Evolutionary conservation across 768 basidiomycete species (phyloP), one percentile per base, ranked within the genome.

Genomic region (Melanogaster broomeanus): DNA sequence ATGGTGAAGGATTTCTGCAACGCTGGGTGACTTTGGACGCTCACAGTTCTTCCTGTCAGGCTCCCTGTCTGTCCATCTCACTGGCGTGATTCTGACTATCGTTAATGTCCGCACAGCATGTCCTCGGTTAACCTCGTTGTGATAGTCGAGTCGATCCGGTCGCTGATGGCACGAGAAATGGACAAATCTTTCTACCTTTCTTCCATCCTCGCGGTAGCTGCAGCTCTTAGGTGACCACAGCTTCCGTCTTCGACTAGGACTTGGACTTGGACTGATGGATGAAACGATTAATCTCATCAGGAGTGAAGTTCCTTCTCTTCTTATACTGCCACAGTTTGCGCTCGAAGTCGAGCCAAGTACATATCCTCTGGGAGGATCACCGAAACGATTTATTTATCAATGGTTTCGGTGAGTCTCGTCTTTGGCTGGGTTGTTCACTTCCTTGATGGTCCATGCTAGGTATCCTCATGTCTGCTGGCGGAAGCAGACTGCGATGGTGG

Each of bases 301-400:
- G 79, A 44, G 84, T 90, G 56, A 99, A 99, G 70, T 77, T 93
- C 41, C 39, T 85, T 0, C 80, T 99, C 38, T 98, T 98, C 73
- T 33, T 93, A 4, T 97, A 93, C 71, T 94, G 94, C 68, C 82
- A 74, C 61, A 78, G 90, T 3, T 77, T 96, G 40, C 84, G 91
- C 25, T 79, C 78, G 28, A 83, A 81, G 56, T 93, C 90, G 6
- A 94, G 90, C 61, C 97, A 99, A 70, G 96, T 99, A 3, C 82
- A 83, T 41, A 83, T 97, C n/a, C 79, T 97, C 25, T 98, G 93
- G 93, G 91, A 97, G 68, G 96, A 98, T 64, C 95, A 98, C 58
- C 78, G 95, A 58, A 98, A 94, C 61, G 96, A 96, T 62, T 65
- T 93, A n/a, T 90, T 83, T 65, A 84, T 93, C 65, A 93, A 93